Percentiles rank a stretch among this genome's conserved stretches.
phyloP scores from a whole-genome alignment of 331 rosid species.

The Telfairia occidentalis region DNA sequence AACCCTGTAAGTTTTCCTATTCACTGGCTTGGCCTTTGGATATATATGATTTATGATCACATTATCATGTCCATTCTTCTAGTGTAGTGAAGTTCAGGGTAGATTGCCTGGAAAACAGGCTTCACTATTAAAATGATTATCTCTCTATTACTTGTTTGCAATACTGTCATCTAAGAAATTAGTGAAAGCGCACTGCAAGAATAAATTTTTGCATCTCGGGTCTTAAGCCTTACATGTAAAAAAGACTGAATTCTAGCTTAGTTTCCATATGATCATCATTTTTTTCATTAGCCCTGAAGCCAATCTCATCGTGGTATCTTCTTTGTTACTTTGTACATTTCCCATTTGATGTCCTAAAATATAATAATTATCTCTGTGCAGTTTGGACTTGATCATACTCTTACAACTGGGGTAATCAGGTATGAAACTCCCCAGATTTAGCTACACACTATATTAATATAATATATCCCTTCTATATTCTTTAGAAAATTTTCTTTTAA shows the following conservation, averaged over 20 bases:
- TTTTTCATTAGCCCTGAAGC: not conserved
- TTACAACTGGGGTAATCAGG: slow-evolving; percentile 96
- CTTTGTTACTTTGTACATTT: not conserved
- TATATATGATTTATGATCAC: not conserved
- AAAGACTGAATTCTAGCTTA: not conserved
- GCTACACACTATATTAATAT: not conserved
- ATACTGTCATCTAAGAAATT: not conserved
- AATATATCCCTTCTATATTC: not conserved
- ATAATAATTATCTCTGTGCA: slow-evolving; percentile 27
- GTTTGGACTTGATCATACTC: slow-evolving; percentile 99
- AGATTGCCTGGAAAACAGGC: not conserved
- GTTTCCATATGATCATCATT: not conserved
- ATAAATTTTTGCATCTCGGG: not conserved
- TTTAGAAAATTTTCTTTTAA: not conserved
- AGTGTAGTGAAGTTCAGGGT: not conserved
- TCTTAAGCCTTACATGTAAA: not conserved
- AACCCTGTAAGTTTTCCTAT: slow-evolving; percentile 62
- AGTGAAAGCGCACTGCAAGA: not conserved
- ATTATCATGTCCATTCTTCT: not conserved
- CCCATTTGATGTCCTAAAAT: slow-evolving; percentile 1
- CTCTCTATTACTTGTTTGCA: not conserved
- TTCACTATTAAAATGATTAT: not conserved
- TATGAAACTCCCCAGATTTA: slow-evolving; percentile 17
- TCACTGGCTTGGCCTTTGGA: not conserved
- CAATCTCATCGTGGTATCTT: not conserved